A percentile compares a stretch with the other conserved stretches of the same genome.
phyloP scores from a whole-genome alignment of 2,329 filamentous ascomycete species.

The Shiraia sp. region DNA sequence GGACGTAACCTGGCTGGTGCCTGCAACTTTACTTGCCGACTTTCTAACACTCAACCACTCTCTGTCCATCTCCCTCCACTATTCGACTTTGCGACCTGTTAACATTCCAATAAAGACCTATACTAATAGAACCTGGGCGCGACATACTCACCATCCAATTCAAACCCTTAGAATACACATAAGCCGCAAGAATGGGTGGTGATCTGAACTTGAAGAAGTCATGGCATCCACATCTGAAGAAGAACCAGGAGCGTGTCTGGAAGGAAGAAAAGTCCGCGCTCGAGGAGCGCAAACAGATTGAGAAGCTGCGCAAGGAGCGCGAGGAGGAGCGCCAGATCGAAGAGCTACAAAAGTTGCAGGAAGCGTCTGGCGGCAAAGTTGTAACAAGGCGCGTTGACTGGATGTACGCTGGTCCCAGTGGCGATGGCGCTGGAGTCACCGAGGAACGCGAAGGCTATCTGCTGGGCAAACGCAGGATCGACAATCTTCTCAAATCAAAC shows the following conservation, averaged over 20 bases:
- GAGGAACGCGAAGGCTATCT: slow-evolving; percentile 95
- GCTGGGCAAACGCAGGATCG: slow-evolving; percentile 88
- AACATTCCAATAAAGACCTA: neutral
- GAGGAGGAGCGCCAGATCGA: slow-evolving; percentile 92
- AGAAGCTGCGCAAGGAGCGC: slow-evolving; percentile 88
- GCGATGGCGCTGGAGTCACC: slow-evolving; percentile 65
- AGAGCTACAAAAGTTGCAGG: slow-evolving; percentile 86
- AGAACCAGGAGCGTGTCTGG: slow-evolving; percentile 90
- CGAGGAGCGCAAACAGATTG: slow-evolving; percentile 91
- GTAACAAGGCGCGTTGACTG: slow-evolving; percentile 86
- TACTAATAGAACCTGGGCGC: neutral
- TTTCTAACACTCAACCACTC: slow-evolving; percentile 1
- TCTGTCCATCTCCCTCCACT: neutral
- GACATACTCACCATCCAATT: no score
- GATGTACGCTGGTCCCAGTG: slow-evolving; percentile 93
- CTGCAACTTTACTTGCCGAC: slow-evolving; percentile 8
- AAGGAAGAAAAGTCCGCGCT: slow-evolving; percentile 90
- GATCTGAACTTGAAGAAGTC: slow-evolving; percentile 91
- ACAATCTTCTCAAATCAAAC: slow-evolving; percentile 75
- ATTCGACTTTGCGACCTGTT: no score
- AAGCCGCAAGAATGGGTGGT: slow-evolving; percentile 73
- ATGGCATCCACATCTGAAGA: slow-evolving; percentile 86
- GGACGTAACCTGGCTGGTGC: no score
- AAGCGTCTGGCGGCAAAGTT: slow-evolving; percentile 82
- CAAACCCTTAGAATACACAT: neutral